Evolutionary conservation across 2,329 filamentous ascomycete genomes (phyloP), one percentile per base, ranked within the genome.

Genomic region (Fusarium sp.): DNA sequence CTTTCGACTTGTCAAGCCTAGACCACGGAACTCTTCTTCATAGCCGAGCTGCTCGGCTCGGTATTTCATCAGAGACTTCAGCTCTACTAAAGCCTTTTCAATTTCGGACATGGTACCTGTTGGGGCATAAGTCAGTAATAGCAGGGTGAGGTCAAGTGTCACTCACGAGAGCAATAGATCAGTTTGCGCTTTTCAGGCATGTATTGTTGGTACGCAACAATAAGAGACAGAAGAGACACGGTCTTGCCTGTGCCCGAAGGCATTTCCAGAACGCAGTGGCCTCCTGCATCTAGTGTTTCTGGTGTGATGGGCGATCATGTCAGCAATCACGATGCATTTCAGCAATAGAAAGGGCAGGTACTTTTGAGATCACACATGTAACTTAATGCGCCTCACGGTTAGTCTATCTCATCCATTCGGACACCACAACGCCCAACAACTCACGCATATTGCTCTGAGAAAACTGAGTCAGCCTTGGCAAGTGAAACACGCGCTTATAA

Each of bases 241-340:
- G 96, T 99, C 87, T 99, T 99, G 70, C 96, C 96, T 30, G 96
- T 99, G 48, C 96, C 96, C 68, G 96, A 99, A 83, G 96, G 96
- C 96, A 99, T 99, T 85, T 99, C 96, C 77, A 99, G 85, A 28
- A 99, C 96, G 82, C 95, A 98, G 84, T 99, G 95, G 70, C 96
- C 97, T 59, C 94, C 94, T 26, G 92, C 93, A 87, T 99, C 96
- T 79, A 99, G 92, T 26, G 96, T 98, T 76, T 86, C 87, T 89
- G 50, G 47, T 15, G 11, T 13, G 8, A 52, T 34, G 44, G 45
- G 34, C 26, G 20, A 34, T n/a, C 26, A 18, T 26, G 44, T 74
- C 51, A 74, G 72, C 15, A n/a, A 51, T 26, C 30, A 28, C 12
- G 17, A 47, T 45, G 22, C 28, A 28, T 51, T 30, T 26, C 39